phyloP scores from a whole-genome alignment of 2,329 filamentous ascomycete species.

The Fusarium tanahbumbuense region DNA sequence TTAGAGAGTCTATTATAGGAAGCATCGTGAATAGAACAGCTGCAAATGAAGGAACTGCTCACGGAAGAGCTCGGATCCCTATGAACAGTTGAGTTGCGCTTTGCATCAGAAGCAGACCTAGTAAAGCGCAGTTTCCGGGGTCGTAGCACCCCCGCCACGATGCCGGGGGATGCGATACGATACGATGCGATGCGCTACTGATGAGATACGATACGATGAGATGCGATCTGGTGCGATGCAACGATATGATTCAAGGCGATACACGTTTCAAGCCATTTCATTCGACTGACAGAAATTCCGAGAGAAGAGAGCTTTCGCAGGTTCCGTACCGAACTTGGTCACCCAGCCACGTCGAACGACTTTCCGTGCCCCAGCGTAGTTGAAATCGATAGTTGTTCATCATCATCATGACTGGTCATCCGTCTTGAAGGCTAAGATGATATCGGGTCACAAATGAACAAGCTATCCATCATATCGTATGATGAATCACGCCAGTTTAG shows the following conservation, averaged over 20 bases:
- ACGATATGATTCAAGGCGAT: not conserved
- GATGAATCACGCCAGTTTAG: conserved; percentile 43
- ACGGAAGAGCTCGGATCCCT: not conserved
- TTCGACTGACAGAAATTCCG: not conserved
- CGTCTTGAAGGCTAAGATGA: conserved; percentile 7
- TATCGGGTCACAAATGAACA: conserved; percentile 1
- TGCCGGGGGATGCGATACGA: conserved; percentile 42
- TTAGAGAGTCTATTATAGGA: not conserved
- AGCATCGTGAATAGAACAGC: not conserved
- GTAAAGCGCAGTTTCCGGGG: conserved; percentile 33
- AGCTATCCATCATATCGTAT: conserved; percentile 41
- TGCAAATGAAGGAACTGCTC: not conserved
- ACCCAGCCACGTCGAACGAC: not conserved
- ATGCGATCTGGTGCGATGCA: conserved; percentile 4
- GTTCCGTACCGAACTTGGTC: not conserved
- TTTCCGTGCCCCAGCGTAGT: conserved; percentile 4
- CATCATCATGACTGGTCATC: conserved; percentile 29
- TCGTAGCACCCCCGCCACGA: conserved; percentile 28
- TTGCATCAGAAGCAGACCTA: conserved; percentile 31
- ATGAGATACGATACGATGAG: conserved; percentile 36
- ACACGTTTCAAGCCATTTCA: not conserved
- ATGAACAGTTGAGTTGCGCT: not conserved
- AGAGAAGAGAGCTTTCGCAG: not conserved
- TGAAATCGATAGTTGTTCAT: conserved; percentile 23
- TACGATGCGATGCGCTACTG: conserved; percentile 41